Conservation (phyloP, 768 basidiomycete species). For the Zangia roseola region DNA sequence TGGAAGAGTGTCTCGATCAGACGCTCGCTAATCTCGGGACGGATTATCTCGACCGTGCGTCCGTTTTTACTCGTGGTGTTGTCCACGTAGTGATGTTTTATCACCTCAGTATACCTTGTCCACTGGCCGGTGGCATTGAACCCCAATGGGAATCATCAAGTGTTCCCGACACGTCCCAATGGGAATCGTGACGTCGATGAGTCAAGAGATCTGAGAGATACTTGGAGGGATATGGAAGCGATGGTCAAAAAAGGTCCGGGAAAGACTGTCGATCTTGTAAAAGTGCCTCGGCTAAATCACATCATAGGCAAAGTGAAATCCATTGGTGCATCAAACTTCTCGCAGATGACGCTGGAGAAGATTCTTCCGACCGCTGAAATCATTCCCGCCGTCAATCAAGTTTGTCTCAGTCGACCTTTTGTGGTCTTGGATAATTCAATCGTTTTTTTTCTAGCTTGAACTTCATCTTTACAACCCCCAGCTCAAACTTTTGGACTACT, state of each 20-base stretch:
- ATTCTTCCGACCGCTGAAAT: slow-evolving; percentile 67
- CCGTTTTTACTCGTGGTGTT: not conserved
- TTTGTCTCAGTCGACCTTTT: slow-evolving; percentile 25
- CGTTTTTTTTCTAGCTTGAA: slow-evolving; percentile 52
- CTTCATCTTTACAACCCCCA: slow-evolving; percentile 76
- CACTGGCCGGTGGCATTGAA: slow-evolving; percentile 84
- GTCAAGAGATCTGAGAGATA: slow-evolving; percentile 64
- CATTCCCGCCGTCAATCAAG: slow-evolving; percentile 73
- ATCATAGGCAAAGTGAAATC: slow-evolving; percentile 55
- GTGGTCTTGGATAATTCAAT: not conserved
- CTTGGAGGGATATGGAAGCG: slow-evolving; percentile 85
- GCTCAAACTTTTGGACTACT: slow-evolving; percentile 60
- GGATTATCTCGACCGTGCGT: slow-evolving; percentile 79
- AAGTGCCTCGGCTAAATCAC: slow-evolving; percentile 10
- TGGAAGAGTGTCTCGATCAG: slow-evolving; percentile 72
- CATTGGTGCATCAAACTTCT: slow-evolving; percentile 80
- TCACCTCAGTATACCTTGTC: slow-evolving; percentile 52
- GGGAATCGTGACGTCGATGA: slow-evolving; percentile 67
- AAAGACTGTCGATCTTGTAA: not conserved
- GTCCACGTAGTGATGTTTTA: not conserved
- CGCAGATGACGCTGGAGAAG: slow-evolving; percentile 63
- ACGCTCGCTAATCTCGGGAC: slow-evolving; percentile 77
- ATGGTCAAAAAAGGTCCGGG: slow-evolving; percentile 57
- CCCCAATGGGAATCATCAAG: slow-evolving; percentile 61
- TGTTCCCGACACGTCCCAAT: slow-evolving; percentile 56